A percentile compares a stretch with the other conserved stretches of the same genome.
phyloP scores from a whole-genome alignment of 2,329 filamentous ascomycete genomes.

The Zelopaecilomyces penicillatus region DNA sequence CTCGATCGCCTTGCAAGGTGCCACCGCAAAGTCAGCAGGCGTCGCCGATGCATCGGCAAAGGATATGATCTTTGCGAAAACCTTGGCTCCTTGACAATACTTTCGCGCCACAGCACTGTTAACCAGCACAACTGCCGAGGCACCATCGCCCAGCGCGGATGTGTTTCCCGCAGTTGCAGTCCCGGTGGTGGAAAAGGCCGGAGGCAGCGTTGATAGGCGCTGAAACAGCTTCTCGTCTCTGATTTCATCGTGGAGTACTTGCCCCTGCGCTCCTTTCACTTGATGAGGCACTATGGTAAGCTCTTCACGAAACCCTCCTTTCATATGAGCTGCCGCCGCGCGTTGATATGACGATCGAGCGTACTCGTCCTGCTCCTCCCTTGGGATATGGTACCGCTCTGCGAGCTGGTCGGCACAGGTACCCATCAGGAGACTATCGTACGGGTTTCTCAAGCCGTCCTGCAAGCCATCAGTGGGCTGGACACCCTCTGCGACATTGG shows the following conservation, averaged over 20 bases:
- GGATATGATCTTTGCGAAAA: not conserved
- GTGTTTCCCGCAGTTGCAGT: not conserved
- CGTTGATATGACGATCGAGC: not conserved
- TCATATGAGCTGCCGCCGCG: not conserved
- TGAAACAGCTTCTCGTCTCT: too few relatives aligned
- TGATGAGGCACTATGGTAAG: slow-evolving; percentile 52
- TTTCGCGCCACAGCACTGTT: not conserved
- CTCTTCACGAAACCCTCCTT: not conserved
- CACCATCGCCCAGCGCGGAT: not conserved
- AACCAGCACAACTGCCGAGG: not conserved
- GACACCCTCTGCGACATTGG: not conserved
- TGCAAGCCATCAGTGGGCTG: not conserved
- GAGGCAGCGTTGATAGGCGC: not conserved
- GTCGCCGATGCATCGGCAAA: not conserved
- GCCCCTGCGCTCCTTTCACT: slow-evolving; percentile 77
- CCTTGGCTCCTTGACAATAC: not conserved
- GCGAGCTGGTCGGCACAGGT: not conserved
- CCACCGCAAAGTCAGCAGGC: not conserved
- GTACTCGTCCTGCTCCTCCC: not conserved
- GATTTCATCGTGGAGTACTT: too few relatives aligned
- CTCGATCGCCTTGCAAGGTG: not conserved
- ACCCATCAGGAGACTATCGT: not conserved
- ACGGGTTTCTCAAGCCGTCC: not conserved
- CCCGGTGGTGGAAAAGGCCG: not conserved
- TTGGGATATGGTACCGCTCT: not conserved